Conservation (phyloP, 2,329 filamentous ascomycete species). For the Colletotrichum trifolii region DNA sequence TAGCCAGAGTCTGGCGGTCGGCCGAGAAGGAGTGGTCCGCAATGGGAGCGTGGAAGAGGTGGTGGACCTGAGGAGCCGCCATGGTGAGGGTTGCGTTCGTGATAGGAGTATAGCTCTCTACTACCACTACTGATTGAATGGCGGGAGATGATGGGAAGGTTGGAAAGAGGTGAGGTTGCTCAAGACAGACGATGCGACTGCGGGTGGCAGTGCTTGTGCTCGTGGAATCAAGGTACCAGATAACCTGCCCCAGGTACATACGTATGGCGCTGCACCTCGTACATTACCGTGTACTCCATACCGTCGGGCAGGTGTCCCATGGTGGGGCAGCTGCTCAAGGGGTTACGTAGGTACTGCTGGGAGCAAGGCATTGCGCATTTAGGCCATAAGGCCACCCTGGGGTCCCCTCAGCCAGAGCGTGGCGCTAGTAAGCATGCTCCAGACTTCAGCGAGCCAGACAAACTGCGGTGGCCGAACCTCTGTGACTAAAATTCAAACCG, state of each 20-base stretch:
- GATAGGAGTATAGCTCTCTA: conserved; percentile 97
- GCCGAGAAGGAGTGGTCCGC: conserved; percentile 98
- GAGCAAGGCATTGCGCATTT: not conserved
- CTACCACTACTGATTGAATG: conserved; percentile 69
- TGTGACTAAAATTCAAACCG: conserved; percentile 24
- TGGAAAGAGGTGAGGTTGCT: not conserved
- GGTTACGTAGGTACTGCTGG: conserved; percentile 18
- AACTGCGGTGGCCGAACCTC: conserved; percentile 26
- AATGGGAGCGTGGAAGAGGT: conserved; percentile 96
- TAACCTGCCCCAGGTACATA: conserved; percentile 7
- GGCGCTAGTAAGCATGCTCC: conserved; percentile 28
- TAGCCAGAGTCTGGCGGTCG: conserved; percentile 87
- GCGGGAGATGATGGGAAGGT: conserved; percentile 8
- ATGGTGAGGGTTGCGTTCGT: conserved; percentile 64
- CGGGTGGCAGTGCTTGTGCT: conserved; percentile 23
- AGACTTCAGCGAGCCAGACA: conserved; percentile 5
- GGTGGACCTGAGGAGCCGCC: conserved; percentile 90
- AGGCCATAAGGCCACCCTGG: conserved; percentile 32
- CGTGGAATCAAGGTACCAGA: no score
- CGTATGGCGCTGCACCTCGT: conserved; percentile 19
- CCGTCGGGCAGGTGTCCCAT: conserved; percentile 10
- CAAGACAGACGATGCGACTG: conserved; percentile 9
- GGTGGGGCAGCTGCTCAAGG: conserved; percentile 25
- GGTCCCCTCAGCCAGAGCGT: conserved; percentile 10
- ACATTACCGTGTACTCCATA: not conserved